These are phyloP conservation scores for Lipomyces sp. DNA, from an alignment of 805 yeast species.

Conservation along the genomic window DNA sequence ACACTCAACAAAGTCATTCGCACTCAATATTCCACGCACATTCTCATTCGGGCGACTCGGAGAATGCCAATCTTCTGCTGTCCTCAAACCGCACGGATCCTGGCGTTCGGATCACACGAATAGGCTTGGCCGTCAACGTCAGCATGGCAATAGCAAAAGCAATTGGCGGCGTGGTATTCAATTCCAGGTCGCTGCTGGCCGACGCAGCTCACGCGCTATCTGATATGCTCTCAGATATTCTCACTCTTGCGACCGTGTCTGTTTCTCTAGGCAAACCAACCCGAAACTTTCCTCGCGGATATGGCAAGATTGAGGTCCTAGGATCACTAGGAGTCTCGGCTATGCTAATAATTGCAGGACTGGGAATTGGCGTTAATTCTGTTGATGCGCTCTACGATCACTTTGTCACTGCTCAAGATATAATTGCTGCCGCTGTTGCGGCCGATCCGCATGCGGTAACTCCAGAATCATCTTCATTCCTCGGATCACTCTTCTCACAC, in stretches of 20 bases:
- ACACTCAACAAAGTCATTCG: slow-evolving; percentile 15
- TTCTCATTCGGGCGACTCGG: slow-evolving; percentile 18
- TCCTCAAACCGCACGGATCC: slow-evolving; percentile 58
- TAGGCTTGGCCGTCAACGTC: slow-evolving; percentile 80
- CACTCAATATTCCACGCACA: slow-evolving; percentile 25
- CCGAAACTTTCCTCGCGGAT: slow-evolving; percentile 72
- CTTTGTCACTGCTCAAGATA: slow-evolving; percentile 8
- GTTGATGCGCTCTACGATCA: slow-evolving; percentile 17
- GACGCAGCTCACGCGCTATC: slow-evolving; percentile 92
- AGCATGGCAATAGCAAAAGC: slow-evolving; percentile 85
- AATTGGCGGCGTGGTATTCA: slow-evolving; percentile 84
- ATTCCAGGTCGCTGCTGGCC: slow-evolving; percentile 90
- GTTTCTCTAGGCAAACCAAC: slow-evolving; percentile 62
- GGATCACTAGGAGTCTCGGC: slow-evolving; percentile 88
- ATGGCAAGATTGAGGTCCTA: slow-evolving; percentile 87
- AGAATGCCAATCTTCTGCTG: slow-evolving; percentile 8
- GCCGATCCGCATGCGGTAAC: slow-evolving; percentile 6
- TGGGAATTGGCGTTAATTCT: slow-evolving; percentile 80
- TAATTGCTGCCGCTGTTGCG: not conserved
- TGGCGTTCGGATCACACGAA: slow-evolving; percentile 89
- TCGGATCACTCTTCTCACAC: slow-evolving; percentile 37
- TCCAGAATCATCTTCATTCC: not conserved
- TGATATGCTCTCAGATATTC: slow-evolving; percentile 83
- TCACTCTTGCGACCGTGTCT: slow-evolving; percentile 85
- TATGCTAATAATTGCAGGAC: slow-evolving; percentile 79